Conservation (phyloP, 192 early-diverging fungal species). For the Geranomyces variabilis region DNA sequence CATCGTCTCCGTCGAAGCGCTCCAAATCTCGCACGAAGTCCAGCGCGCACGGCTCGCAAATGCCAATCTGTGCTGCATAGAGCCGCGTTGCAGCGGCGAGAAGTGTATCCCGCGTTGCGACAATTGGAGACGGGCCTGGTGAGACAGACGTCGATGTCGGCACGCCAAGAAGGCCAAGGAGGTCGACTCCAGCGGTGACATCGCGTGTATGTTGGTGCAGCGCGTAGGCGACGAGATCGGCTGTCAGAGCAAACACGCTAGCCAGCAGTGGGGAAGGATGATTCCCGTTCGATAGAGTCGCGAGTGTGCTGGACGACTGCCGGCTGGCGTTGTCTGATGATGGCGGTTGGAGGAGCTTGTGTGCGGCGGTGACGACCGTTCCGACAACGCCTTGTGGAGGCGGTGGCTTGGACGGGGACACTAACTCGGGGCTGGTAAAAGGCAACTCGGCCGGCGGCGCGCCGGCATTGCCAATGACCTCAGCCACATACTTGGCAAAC, state of each 20-base stretch:
- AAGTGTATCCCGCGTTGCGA: not conserved
- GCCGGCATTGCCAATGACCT: conserved; percentile 11
- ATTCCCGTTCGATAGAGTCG: not conserved
- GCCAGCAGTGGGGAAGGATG: not conserved
- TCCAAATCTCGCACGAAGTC: not conserved
- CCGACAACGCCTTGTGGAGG: not conserved
- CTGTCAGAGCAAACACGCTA: not conserved
- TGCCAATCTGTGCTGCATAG: not conserved
- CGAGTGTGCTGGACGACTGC: conserved; percentile 1
- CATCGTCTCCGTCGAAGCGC: not conserved
- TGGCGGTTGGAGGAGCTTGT: not conserved
- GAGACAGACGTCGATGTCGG: not conserved
- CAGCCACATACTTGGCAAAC: conserved; percentile 7
- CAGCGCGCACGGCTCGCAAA: not conserved
- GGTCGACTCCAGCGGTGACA: not conserved
- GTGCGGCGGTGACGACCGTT: not conserved
- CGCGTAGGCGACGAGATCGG: conserved; percentile 7
- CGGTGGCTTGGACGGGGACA: not conserved
- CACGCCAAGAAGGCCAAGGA: not conserved
- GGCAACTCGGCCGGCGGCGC: not conserved
- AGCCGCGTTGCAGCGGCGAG: not conserved
- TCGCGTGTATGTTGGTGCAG: not conserved
- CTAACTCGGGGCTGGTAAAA: not conserved
- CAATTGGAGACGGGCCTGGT: not conserved
- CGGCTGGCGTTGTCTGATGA: conserved; percentile 3